Evolutionary conservation across 1,284 basidiomycete species (phyloP).

Genomic region (Naganishia albida): DNA sequence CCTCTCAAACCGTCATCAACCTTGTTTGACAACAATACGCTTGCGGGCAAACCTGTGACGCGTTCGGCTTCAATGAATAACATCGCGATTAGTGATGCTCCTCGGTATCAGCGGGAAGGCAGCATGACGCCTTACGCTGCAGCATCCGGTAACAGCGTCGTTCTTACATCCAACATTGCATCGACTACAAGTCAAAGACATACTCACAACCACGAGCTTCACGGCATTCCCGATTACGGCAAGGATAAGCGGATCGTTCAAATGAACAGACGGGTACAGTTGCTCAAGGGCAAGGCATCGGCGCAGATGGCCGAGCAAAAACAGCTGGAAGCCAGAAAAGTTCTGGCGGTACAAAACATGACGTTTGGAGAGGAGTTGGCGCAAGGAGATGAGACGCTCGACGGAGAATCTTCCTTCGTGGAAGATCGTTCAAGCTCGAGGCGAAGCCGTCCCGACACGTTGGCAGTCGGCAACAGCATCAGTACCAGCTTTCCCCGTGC

Average conservation of each 20-base stretch:
- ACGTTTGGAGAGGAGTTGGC: constrained; percentile 20
- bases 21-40: constrained; percentile 15
- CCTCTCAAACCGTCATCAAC: constrained; percentile 37
- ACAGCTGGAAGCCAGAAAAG: constrained; percentile 17
- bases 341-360: constrained; percentile 24
- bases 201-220: constrained; percentile 41
- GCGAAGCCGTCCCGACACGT: constrained; percentile 17
- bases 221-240: constrained; percentile 41
- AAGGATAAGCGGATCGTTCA: constrained; percentile 51
- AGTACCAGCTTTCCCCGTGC: constrained; percentile 29
- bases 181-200: constrained; percentile 66
- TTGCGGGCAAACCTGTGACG: constrained; percentile 56
- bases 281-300: constrained; percentile 46
- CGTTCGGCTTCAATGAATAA: constrained; percentile 77
- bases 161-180: constrained; percentile 83
- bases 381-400: constrained; percentile 5
- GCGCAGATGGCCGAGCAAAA: constrained; percentile 26
- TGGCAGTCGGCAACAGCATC: constrained; percentile 6
- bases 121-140: constrained; percentile 61
- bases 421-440: constrained; percentile 15
- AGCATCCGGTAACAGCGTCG: constrained; percentile 92
- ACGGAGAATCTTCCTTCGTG: constrained; percentile 8
- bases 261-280: constrained; percentile 53
- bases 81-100: constrained; percentile 54
- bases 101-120: constrained; percentile 57